Conservation (phyloP, 768 basidiomycete species). For the Kondoa subrosea region DNA sequence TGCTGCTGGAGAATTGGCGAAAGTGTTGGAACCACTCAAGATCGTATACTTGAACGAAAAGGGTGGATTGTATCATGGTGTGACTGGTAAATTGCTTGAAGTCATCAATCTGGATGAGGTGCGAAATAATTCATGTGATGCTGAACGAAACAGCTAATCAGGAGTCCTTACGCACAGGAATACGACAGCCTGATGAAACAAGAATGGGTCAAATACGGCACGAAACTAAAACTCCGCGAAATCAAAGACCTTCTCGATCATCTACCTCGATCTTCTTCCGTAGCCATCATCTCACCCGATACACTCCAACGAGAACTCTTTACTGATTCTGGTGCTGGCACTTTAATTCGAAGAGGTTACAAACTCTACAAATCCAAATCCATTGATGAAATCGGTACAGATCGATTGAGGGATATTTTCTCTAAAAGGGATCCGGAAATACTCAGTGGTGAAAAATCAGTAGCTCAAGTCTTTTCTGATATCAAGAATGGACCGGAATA, state of each 20-base stretch:
- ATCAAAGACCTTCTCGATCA: constrained; percentile 98
- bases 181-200: constrained; percentile 93
- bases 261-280: constrained; percentile 92
- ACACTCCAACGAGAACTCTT: constrained; percentile 94
- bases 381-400: constrained; percentile 70
- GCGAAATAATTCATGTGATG: constrained; percentile 20
- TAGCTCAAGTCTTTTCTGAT: constrained; percentile 67
- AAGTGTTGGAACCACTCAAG: constrained; percentile 95
- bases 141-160: background rate
- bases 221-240: constrained; percentile 95
- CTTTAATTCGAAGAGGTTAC: constrained; percentile 93
- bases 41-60: constrained; percentile 98
- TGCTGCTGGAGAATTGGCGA: constrained; percentile 90
- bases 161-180: constrained; percentile 42
- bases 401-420: constrained; percentile 83
- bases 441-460: constrained; percentile 59
- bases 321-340: constrained; percentile 93
- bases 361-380: constrained; percentile 80
- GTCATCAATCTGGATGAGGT: constrained; percentile 97
- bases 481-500: constrained; percentile 54
- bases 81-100: constrained; percentile 86
- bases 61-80: constrained; percentile 92
- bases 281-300: constrained; percentile 87
- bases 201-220: constrained; percentile 97
- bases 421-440: constrained; percentile 92